A percentile compares a stretch with the other conserved stretches of the same genome.
These are phyloP conservation scores for Candida sp. DNA, from an alignment of 1,139 yeast species.

Conservation along the genomic window DNA sequence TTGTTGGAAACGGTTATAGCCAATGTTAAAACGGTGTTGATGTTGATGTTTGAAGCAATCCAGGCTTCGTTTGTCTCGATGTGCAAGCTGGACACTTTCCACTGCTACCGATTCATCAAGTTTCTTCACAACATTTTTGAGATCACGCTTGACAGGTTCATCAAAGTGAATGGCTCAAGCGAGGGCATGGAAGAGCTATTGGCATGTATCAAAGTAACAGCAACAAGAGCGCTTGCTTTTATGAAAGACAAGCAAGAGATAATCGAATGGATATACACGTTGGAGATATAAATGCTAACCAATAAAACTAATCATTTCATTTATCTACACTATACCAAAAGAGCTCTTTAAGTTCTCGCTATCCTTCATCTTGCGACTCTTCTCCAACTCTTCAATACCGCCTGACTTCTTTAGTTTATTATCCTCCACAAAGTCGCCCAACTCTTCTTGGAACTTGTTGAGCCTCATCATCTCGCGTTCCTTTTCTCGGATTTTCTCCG, in stretches of 20 bases:
- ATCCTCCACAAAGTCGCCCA: slow-evolving; percentile 86
- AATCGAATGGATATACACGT: slow-evolving; percentile 1
- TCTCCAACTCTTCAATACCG: slow-evolving; percentile 86
- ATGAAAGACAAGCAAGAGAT: not conserved
- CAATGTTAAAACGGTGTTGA: slow-evolving; percentile 12
- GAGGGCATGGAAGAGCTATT: slow-evolving; percentile 3
- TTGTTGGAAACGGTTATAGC: slow-evolving; percentile 6
- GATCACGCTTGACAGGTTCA: slow-evolving; percentile 8
- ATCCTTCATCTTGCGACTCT: slow-evolving; percentile 69
- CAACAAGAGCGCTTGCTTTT: not conserved
- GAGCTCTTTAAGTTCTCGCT: slow-evolving; percentile 62
- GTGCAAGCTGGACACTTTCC: slow-evolving; percentile 11
- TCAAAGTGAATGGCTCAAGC: slow-evolving; percentile 5
- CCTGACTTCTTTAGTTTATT: slow-evolving; percentile 80
- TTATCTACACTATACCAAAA: slow-evolving; percentile 30
- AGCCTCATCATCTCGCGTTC: slow-evolving; percentile 63
- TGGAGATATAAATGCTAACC: not conserved
- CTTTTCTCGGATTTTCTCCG: slow-evolving; percentile 79
- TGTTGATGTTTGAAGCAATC: slow-evolving; percentile 11
- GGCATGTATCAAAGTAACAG: not conserved
- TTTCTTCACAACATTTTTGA: slow-evolving; percentile 9
- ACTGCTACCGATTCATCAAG: slow-evolving; percentile 6
- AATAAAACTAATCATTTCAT: not conserved
- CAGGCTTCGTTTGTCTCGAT: slow-evolving; percentile 7
- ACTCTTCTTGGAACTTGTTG: slow-evolving; percentile 81